Base-by-base conservation (phyloP, 2,329 filamentous ascomycete species). In the Cordyceps farinosa region DNA sequence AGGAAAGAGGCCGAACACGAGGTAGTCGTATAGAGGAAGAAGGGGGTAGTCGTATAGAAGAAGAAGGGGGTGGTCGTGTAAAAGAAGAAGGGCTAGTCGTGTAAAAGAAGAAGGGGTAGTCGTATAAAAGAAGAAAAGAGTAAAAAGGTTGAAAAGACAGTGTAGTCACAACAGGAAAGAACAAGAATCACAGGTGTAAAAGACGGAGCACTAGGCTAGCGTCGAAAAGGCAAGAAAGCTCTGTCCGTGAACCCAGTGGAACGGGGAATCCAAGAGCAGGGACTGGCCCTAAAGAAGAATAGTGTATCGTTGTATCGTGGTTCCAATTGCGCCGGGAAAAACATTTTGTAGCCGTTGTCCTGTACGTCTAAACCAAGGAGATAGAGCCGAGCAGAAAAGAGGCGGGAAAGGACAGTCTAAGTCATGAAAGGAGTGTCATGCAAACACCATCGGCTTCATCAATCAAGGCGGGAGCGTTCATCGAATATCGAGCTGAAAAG, bases 401-500 rank as follows among this genome's bases (percentile, higher is more conserved):
- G 56, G 47, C 44, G 8, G 10, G 2, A 34, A 32, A 51, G 45
- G 32, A n/a, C 17, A 61, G 47, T 44, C 58, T 44, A 53, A 53
- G 45, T 40, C 45, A 59, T 59, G 4, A 50, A 59, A 56, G 17
- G 56, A 59, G 34, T 50, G 54, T 57, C 54, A 27, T 57, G 54
- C 17, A 47, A 40, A 17, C 52, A 45, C n/a, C 29, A 32, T 30
- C 15, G 52, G 5, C n/a, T 45, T 48, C 53, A 47, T 63, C 50
- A 63, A 29, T 52, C 29, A 57, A 34, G 15, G 34, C 17, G 59
- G 30, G 22, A 64, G 50, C 58, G 54, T 45, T 86, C 79, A 91
- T 80, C 89, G 82, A 66, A 95, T 89, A 72, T 94, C 90, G 72
- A 95, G 81, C 77, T 93, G 90, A 76, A 95, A 93, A 48, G 90